Evolutionary conservation across 2,329 filamentous ascomycete genomes (phyloP).

Genomic region (Zymoseptoria passerinii): DNA sequence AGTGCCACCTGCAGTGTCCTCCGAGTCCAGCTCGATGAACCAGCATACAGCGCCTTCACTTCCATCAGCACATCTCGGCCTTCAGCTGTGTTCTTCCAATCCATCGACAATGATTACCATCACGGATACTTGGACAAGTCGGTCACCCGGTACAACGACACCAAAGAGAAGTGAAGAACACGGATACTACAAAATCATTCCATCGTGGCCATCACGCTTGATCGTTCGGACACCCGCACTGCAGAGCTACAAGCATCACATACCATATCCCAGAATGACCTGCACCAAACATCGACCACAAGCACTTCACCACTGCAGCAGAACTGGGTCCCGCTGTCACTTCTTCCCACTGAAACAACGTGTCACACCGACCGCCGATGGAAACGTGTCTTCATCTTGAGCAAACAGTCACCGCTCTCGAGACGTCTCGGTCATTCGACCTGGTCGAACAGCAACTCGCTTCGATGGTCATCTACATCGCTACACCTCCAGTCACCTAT

Average conservation of each 20-base stretch:
- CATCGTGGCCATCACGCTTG: not conserved
- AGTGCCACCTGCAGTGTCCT: no score
- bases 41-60: no score
- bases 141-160: not conserved
- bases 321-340: not conserved
- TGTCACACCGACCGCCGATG: not conserved
- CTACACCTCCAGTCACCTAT: not conserved
- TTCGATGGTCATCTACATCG: not conserved
- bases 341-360: not conserved
- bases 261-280: not conserved
- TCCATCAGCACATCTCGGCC: no score
- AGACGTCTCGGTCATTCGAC: no score
- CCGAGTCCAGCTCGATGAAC: no score
- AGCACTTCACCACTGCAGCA: not conserved
- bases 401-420: not conserved
- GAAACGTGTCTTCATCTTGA: not conserved
- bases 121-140: no score
- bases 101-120: no score
- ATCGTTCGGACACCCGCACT: not conserved
- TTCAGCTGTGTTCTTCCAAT: no score
- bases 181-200: not conserved
- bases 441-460: no score
- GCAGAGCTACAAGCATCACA: not conserved
- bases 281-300: not conserved
- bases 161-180: not conserved